These are phyloP conservation scores for Peniophora sp. DNA, from an alignment of 1,284 basidiomycete species.

Conservation along the genomic window DNA sequence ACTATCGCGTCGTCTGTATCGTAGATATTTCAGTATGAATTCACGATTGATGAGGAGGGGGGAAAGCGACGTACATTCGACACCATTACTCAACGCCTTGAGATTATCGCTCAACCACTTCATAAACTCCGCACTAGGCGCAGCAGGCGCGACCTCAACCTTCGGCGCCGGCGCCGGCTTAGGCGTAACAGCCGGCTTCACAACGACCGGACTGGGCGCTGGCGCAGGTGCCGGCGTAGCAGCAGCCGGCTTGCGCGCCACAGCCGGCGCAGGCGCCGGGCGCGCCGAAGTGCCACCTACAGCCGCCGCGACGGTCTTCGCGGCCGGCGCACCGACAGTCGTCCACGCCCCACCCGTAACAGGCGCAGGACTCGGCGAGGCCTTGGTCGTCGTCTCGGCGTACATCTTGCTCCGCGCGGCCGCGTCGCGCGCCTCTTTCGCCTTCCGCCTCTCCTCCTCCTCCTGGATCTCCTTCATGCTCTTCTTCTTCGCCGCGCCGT, in stretches of 20 bases:
- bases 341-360: constrained; percentile 66
- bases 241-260: constrained; percentile 8
- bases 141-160: constrained; percentile 49
- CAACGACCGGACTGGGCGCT: constrained; percentile 9
- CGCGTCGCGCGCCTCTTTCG: constrained; percentile 53
- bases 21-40: constrained; percentile 6
- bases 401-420: constrained; percentile 58
- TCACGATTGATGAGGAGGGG: constrained; percentile 6
- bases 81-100: constrained; percentile 75
- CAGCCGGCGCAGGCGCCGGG: constrained; percentile 16
- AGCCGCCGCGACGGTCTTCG: constrained; percentile 9
- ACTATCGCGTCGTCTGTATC: constrained; percentile 84
- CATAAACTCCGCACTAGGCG: constrained; percentile 85
- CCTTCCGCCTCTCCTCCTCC: constrained; percentile 87
- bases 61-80: constrained; percentile 56
- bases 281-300: constrained; percentile 25
- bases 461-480: constrained; percentile 98
- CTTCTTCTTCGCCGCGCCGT: constrained; percentile 65
- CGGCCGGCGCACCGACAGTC: constrained; percentile 57
- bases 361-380: constrained; percentile 22
- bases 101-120: constrained; percentile 87
- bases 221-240: constrained; percentile 9
- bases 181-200: constrained; percentile 20
- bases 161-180: constrained; percentile 33
- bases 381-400: constrained; percentile 71